These are phyloP conservation scores for Setaria viridis DNA, from an alignment of 202 grass and related monocot species.

Conservation along the genomic window DNA sequence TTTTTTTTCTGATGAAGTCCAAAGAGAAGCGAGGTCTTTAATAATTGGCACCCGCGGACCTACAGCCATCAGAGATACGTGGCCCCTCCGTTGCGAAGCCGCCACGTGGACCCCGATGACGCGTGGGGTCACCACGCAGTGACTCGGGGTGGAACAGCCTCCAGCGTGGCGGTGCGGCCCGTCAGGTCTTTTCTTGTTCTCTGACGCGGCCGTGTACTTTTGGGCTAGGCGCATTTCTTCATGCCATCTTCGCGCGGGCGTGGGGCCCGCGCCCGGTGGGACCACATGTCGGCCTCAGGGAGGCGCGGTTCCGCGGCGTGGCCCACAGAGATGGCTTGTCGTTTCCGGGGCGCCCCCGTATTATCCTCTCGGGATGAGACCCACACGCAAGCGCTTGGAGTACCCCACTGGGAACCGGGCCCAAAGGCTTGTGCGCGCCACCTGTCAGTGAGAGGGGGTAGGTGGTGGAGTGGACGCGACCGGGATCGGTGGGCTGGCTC, in stretches of 20 bases:
- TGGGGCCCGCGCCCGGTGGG: neutral
- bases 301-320: neutral
- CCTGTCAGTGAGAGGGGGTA: neutral
- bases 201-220: conserved; percentile 47
- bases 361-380: neutral
- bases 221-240: conserved; percentile 34
- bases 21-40: conserved; percentile 37
- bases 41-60: conserved; percentile 35
- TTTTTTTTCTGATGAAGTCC: neutral
- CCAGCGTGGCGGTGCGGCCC: neutral
- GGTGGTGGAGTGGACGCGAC: neutral
- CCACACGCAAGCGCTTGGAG: neutral
- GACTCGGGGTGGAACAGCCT: neutral
- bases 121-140: neutral
- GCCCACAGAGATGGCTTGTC: neutral
- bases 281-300: conserved; percentile 35
- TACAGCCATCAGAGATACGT: neutral
- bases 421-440: neutral
- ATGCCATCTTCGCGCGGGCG: neutral
- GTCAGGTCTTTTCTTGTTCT: conserved; percentile 39
- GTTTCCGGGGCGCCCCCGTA: neutral
- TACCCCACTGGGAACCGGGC: neutral
- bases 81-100: neutral
- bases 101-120: neutral
- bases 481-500: neutral